Evolutionary conservation across 1,139 yeast genomes (phyloP), one percentile per base, ranked within the genome.

Genomic region (Blastobotrys serpentis): DNA sequence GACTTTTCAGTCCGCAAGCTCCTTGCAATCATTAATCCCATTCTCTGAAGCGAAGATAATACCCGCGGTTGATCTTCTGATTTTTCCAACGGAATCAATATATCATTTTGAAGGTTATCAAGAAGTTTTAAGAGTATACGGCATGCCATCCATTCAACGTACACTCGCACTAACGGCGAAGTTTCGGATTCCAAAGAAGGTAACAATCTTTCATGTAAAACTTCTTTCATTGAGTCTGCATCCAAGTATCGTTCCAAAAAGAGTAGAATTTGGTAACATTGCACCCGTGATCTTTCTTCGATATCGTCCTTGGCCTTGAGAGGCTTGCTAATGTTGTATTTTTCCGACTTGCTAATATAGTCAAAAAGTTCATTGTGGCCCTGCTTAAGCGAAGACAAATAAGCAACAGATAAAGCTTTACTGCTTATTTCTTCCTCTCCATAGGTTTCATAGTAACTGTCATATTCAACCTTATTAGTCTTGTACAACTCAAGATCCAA

Each of bases 131-230:
- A 49, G 30, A 77, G 59, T 6, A 70, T 62, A 21, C 65, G 63
- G 0, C 89, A 75, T 38, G 84, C 67, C 4, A 83, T 70, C 97
- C 97, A 89, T 60, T 89, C 97, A 47, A 85, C 67, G 58, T 84
- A 86, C 2, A 78, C 69, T 51, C 96, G 77, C 1, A 79, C 86
- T 50, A 83, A 70, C 0, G 96, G 96, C 54, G 94, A 84, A 10
- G 88, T 80, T 53, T 88, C 96, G 2, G 60, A 64, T 34, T 68
- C 68, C 2, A 81, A 53, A 16, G 71, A 64, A 0, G 68, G 64
- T 3, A 70, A 46, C 10, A 76, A 53, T 18, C 52, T 43, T 0
- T 53, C 48, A 1, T 59, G 43, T 2, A 70, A 58, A 22, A 58
- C 54, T 1, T 60, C 47, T n/a, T 72, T 46, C 1, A 45, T 44